Conservation (phyloP, 768 basidiomycete genomes). For the Terana coerulea region DNA sequence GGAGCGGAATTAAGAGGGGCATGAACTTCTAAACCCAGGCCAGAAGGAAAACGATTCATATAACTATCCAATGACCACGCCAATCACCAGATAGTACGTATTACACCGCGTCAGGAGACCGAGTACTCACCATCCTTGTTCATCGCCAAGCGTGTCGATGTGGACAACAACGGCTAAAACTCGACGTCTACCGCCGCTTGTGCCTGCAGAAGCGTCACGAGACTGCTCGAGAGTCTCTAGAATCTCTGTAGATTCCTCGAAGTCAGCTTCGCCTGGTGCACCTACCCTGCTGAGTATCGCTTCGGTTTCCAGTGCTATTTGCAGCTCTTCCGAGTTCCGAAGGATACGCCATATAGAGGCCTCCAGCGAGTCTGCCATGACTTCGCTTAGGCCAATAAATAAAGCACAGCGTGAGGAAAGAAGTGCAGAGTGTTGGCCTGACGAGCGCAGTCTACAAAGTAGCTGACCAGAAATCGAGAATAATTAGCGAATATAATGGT, state of each 20-base stretch:
- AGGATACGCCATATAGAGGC: background rate
- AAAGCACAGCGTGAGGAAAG: no score
- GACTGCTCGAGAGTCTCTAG: background rate
- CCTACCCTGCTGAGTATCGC: background rate
- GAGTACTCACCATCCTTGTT: slow-evolving; percentile 16
- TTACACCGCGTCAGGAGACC: background rate
- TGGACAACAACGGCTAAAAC: slow-evolving; percentile 12
- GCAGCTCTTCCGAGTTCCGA: slow-evolving; percentile 13
- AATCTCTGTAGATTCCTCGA: background rate
- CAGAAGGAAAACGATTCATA: background rate
- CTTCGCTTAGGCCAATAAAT: no score
- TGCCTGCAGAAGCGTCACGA: background rate
- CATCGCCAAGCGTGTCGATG: slow-evolving; percentile 11
- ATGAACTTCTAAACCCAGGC: background rate
- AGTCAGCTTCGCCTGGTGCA: background rate
- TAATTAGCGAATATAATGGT: no score
- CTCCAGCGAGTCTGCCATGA: background rate
- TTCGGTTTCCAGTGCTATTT: slow-evolving; percentile 7
- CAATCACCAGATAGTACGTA: background rate
- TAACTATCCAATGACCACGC: background rate
- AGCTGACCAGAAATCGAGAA: no score
- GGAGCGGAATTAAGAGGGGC: no score
- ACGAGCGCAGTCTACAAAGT: no score
- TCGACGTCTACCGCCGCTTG: background rate
- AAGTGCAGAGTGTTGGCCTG: no score